Conservation (phyloP, 2,329 filamentous ascomycete species). For the Fusarium sororula region DNA sequence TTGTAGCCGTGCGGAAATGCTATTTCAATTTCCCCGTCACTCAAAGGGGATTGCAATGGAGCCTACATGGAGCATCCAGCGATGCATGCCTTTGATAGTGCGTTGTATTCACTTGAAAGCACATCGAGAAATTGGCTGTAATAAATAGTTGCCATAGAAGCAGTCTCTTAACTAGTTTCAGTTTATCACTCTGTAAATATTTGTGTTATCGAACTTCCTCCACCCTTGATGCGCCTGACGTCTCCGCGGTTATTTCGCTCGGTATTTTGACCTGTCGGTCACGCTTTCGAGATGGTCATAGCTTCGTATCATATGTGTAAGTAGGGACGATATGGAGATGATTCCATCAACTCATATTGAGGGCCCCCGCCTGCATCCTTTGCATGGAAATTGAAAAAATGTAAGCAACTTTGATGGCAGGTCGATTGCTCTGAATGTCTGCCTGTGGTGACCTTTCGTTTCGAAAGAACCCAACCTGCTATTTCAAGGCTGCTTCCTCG, state of each 20-base stretch:
- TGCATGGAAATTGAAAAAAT: background rate
- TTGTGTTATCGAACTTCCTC: background rate
- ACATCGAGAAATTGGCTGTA: background rate
- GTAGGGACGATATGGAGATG: background rate
- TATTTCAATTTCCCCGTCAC: background rate
- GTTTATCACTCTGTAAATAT: background rate
- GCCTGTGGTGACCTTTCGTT: background rate
- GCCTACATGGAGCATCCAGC: constrained; percentile 19
- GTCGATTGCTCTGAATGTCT: background rate
- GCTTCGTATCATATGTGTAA: background rate
- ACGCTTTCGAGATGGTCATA: background rate
- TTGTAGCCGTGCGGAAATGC: background rate
- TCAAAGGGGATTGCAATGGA: background rate
- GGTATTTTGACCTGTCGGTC: background rate
- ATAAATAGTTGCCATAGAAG: background rate
- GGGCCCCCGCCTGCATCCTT: background rate
- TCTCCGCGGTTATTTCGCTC: background rate
- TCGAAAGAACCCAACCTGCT: background rate
- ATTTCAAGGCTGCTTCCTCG: background rate
- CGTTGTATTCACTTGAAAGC: background rate
- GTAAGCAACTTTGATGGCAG: background rate
- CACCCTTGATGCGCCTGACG: background rate
- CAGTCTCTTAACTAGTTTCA: background rate
- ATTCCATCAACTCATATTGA: background rate
- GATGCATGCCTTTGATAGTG: constrained; percentile 1